Evolutionary conservation across 306 rosid species (phyloP), one percentile per base, ranked within the genome.

Genomic region (Vachellia collinsii): DNA sequence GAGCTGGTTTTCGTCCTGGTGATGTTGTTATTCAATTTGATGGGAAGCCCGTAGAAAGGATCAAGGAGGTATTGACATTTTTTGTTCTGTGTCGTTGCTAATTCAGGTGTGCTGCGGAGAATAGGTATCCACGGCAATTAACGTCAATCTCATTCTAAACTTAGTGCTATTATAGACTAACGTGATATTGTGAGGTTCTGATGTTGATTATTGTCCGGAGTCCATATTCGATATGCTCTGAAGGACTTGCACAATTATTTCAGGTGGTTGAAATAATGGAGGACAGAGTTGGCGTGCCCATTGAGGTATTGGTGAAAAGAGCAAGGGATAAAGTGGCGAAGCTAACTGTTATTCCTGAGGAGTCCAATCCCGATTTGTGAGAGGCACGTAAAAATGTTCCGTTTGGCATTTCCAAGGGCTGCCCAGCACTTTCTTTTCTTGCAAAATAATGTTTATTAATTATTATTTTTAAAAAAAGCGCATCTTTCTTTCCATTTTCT

Each of bases 1-100:
- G 88, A 54, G 97, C 97, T 72, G 97, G 96, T 25, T 91, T 93
- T 65, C 82, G 62, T 63, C 94, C 98, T 0, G 97, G 97, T 1
- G 99, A 93, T 75, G 86, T 95, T 36, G 97, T 95, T 47, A 43
- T 93, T 79, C 87, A 91, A 74, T 89, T 95, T 80, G 97, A 95
- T 82, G 97, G 96, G 66, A 88, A 90, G 36, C 86, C 97, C 19
- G 97, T 93, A 37, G 87, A 54, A 84, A 88, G 85, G 82, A 84
- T 89, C 65, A 80, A 85, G 10, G 93, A 95, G 99, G 99, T 93
- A 90, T 48, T 54, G 70, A 19, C 11, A 42, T 72, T 48, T 84
- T 56, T 70, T 46, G 1, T 74, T 29, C 34, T 62, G 61, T 29
- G 7, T 29, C 36, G 42, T 34, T 56, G 3, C 25, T 44, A 25